These are phyloP conservation scores for Wolfiporia cocos DNA, from an alignment of 1,284 basidiomycete species.

Conservation along the genomic window DNA sequence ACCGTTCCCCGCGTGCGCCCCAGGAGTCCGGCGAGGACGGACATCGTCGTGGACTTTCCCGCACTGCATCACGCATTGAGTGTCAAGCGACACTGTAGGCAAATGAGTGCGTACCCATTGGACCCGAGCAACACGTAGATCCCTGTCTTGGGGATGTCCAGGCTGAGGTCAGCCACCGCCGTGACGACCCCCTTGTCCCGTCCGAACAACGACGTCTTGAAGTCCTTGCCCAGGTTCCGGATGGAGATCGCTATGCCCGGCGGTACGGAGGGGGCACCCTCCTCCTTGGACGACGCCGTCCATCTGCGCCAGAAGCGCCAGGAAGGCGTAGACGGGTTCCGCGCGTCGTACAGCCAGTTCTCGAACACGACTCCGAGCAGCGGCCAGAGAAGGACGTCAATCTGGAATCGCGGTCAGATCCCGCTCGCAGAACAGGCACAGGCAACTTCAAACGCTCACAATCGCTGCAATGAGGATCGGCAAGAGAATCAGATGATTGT, in stretches of 20 bases:
- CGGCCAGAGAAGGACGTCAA: constrained; percentile 70
- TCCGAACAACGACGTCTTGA: constrained; percentile 37
- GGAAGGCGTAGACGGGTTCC: constrained; percentile 26
- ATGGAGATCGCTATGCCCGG: constrained; percentile 52
- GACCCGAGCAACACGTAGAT: constrained; percentile 75
- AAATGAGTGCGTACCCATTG: constrained; percentile 52
- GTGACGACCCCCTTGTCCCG: constrained; percentile 38
- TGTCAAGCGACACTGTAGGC: no score
- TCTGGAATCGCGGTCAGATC: constrained; percentile 28
- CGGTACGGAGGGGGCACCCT: constrained; percentile 25
- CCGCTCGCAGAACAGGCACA: neutral
- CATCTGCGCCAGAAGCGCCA: constrained; percentile 24
- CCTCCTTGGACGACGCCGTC: constrained; percentile 11
- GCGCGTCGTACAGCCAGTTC: constrained; percentile 54
- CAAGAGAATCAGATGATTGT: constrained; percentile 48
- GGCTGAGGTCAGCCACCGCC: constrained; percentile 57
- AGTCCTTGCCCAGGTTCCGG: constrained; percentile 52
- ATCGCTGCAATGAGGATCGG: constrained; percentile 58
- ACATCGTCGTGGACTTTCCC: constrained; percentile 74
- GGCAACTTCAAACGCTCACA: constrained; percentile 34
- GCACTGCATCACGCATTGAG: constrained; percentile 38
- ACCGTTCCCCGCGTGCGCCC: constrained; percentile 55
- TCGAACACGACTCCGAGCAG: constrained; percentile 56
- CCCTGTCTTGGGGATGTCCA: constrained; percentile 61
- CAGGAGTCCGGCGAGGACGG: constrained; percentile 58